Evolutionary conservation across 177 flowering plant genomes (phyloP), one percentile per base, ranked within the genome.

Genomic region (Vitis hybrid): DNA sequence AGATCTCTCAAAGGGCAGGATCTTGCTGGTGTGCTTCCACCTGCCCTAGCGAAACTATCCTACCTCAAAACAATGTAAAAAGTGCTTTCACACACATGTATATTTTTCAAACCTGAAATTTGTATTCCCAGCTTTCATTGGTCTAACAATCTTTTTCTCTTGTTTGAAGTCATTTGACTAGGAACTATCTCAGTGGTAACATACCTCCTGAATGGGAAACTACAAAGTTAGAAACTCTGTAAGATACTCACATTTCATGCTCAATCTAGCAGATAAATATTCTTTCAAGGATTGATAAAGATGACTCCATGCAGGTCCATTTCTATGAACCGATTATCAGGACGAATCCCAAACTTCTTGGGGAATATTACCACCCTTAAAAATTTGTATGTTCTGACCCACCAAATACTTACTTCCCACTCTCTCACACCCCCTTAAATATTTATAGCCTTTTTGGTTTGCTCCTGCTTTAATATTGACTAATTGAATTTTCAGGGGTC

Each of bases 181-280:
- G 72, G n/a, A 82, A 79, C 72, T 79, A 73, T 59, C 77, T 79
- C 29, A 76, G 58, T 73, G 82, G 82, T 22, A 63, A 79, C 10
- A 72, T 79, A 22, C 82, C 82, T 31, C 61, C 50, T 33, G 75
- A 71, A 76, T 79, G 82, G 82, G 82, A 71, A 51, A 69, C 76
- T 14, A 65, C 66, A 61, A 18, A 64, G 7, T 68, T 78, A 9
- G 66, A 15, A 8, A 11, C 71, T 5, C 29, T 73, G 76, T 61
- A 68, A 9, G 56, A 29, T 22, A 56, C 29, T 26, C 29, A 26
- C 48, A 13, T 7, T 3, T 62, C 39, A 10, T 39, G 45, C 15
- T 31, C 10, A 14, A 49, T 16, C n/a, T 39, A 10, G 15, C 29
- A 65, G 13, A 45, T 10, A 55, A n/a, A 39, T 39, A n/a, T 11